Evolutionary conservation across 2,329 filamentous ascomycete species (phyloP), one percentile per base, ranked within the genome.

Genomic region (Cercospora zeae-maydis): DNA sequence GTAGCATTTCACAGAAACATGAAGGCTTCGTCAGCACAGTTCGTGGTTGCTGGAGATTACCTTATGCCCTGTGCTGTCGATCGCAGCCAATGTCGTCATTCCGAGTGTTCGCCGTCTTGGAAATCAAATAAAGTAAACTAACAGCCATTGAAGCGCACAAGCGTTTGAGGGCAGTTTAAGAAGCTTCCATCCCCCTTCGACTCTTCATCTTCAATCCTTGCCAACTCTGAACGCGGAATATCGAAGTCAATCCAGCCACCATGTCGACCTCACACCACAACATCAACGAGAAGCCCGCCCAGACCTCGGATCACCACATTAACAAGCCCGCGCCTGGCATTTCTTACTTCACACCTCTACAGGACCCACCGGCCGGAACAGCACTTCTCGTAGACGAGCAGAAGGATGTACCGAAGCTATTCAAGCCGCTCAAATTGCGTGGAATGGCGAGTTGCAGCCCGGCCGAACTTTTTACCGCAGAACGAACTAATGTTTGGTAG

Each of bases 321-420:
- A 82, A 82, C 71, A 75, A 73, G 55, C 71, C 78, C 16, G 78
- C 79, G 4, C 72, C 75, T 24, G 78, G 78, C 31, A 76, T 80
- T 49, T 73, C 79, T 9, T 82, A 80, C 72, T 82, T 80, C 71
- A 82, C 80, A 3, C 80, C 80, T 11, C 68, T 71, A 2, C 80
- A 82, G 69, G 71, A 76, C 42, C 80, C 80, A 3, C 74, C 76
- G 11, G 79, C 80, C 4, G 80, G 80, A 49, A 82, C 80, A 24
- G 80, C 80, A 3, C 66, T 81, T 42, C 69, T 77, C 13, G 76
- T 76, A 24, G 81, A 83, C 59, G 78, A 81, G 67, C 68, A 72
- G 59, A 77, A 78, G 36, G 75, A 81, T 10, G 79, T 86, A 6
- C 84, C 84, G 5, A 86, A 86, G 72, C 78, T 87, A 42, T 86